These are phyloP conservation scores for Cajanus cajan DNA, from an alignment of 306 rosid species.

Conservation along the genomic window DNA sequence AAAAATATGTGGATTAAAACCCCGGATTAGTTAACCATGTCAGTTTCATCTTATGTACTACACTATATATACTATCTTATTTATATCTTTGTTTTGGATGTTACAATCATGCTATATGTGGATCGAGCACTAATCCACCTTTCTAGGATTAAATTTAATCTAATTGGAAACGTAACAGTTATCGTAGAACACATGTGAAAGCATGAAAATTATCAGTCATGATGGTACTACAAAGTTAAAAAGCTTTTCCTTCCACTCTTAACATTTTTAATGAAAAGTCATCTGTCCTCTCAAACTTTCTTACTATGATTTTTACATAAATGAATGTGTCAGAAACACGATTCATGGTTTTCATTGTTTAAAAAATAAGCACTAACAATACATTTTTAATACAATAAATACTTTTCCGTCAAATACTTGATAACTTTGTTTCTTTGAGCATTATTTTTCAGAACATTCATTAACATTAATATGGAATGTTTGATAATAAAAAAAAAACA, in stretches of 20 bases:
- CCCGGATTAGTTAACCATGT: not conserved
- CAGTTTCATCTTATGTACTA: not conserved
- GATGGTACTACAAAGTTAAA: not conserved
- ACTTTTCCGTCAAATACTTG: not conserved
- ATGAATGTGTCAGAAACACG: not conserved
- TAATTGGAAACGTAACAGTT: not conserved
- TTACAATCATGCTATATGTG: constrained; percentile 26
- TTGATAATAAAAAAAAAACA: too few relatives aligned
- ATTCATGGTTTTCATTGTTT: not conserved
- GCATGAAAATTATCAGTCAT: not conserved
- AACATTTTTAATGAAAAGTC: not conserved
- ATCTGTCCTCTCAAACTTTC: not conserved
- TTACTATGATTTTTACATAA: not conserved
- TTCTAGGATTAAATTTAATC: constrained; percentile 13
- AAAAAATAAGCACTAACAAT: not conserved
- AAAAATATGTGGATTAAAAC: constrained; percentile 2
- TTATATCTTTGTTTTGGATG: constrained; percentile 7
- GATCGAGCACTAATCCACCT: constrained; percentile 25
- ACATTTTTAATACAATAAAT: not conserved
- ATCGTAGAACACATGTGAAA: constrained; percentile 2
- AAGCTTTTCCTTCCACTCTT: not conserved
- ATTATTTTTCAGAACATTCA: not conserved
- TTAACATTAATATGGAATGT: not conserved
- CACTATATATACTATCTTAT: not conserved
- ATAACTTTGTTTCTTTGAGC: not conserved